Evolutionary conservation across 495 filamentous ascomycete species (phyloP), one percentile per base, ranked within the genome.

Genomic region (Penicillium bialowiezense): DNA sequence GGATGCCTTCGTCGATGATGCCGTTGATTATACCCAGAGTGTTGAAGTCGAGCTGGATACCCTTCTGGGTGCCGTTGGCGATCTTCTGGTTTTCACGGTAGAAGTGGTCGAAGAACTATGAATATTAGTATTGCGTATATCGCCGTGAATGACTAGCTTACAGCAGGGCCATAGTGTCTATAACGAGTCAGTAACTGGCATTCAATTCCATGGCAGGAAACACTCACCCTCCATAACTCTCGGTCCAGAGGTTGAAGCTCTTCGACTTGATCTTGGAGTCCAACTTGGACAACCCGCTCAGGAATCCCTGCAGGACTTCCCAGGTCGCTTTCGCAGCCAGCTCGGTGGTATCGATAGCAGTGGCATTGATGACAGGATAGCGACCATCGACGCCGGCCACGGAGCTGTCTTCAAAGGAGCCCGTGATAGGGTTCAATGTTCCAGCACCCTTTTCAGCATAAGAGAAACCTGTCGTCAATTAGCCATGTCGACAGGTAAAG

Each of bases 1-100:
- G 87, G 21, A 84, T 80, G 3, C 79, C 57, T 43, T 81, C 78
- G 61, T 93, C 88, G 52, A 91, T 79, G 59, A 89, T 90, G 15
- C 87, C 89, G 58, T 91, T 90, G 24, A 89, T 69, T 13, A 78
- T 73, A 10, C 71, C 62, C 1, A 78, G 54, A 0, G 75, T 74
- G 39, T 76, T 70, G 39, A 78, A 72, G 9, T 75, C 56, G n/a
- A 78, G 71, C 8, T 64, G 47, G n/a, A 65, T 59, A 5, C 65
- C 64, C 0, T 66, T 54, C 13, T 67, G 50, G 5, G 54, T 65
- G 13, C 71, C 70, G 19, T 69, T 79, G 61, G 56, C 74, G 58
- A 70, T 80, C 66, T 48, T 68, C 29, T 64, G 64, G 53, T 89
- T 89, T 56, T 87, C 81, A 41, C 77, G 58, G 44, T 85, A 74